Evolutionary conservation across 257 asterid species (phyloP).

Genomic region (Ligustrum vulgare): DNA sequence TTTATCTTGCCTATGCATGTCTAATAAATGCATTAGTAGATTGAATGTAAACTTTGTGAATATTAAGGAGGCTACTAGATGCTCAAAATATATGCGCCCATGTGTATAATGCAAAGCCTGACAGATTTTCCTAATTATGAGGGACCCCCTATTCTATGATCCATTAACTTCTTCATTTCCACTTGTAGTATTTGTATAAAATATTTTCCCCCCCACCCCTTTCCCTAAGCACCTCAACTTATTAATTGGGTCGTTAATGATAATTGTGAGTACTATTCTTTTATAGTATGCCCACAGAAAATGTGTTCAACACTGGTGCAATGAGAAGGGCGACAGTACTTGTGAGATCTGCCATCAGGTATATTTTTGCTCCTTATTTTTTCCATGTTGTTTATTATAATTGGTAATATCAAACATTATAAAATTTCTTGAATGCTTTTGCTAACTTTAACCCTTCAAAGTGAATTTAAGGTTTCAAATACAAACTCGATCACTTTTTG

Average conservation of each 20-base stretch:
- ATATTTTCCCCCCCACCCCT: not conserved
- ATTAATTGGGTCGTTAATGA: not conserved
- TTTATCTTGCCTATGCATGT: not conserved
- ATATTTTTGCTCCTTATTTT: constrained; percentile 10
- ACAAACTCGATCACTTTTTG: not conserved
- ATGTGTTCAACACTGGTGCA: constrained; percentile 66
- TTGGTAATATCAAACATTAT: not conserved
- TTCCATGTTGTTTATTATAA: not conserved
- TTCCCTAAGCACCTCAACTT: not conserved
- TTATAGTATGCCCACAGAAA: constrained; percentile 61
- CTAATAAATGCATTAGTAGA: not conserved
- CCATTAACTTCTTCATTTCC: not conserved
- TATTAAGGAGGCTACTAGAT: not conserved
- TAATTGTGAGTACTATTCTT: constrained; percentile 3
- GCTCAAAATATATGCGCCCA: not conserved
- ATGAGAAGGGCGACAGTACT: constrained; percentile 58
- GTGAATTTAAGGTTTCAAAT: not conserved
- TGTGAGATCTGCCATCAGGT: constrained; percentile 70
- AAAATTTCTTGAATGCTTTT: not conserved
- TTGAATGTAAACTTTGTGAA: not conserved
- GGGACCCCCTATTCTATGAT: not conserved
- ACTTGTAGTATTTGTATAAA: not conserved
- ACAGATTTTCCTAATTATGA: not conserved
- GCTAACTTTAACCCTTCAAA: not conserved
- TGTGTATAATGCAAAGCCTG: not conserved